phyloP scores from a whole-genome alignment of 2,329 filamentous ascomycete species.

The Tolypocladium paradoxum region DNA sequence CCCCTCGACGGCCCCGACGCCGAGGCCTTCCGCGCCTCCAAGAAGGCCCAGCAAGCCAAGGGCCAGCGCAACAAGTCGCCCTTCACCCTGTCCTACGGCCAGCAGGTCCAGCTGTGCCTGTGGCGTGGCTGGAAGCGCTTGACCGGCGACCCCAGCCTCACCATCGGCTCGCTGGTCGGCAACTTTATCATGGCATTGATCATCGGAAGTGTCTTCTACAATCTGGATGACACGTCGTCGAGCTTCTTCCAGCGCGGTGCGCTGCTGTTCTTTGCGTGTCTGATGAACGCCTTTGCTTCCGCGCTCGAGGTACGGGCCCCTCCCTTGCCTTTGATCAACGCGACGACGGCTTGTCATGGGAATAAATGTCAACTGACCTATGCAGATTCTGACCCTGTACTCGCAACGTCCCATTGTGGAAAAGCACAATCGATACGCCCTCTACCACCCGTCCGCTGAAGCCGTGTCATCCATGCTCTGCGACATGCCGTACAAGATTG shows the following conservation, averaged over 20 bases:
- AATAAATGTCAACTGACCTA: background rate
- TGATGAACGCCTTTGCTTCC: slow-evolving; percentile 76
- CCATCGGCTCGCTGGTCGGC: slow-evolving; percentile 55
- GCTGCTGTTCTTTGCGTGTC: slow-evolving; percentile 76
- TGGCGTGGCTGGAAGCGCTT: slow-evolving; percentile 72
- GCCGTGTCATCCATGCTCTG: slow-evolving; percentile 78
- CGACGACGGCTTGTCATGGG: background rate
- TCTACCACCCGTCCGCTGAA: slow-evolving; percentile 85
- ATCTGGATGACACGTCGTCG: slow-evolving; percentile 50
- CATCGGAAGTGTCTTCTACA: slow-evolving; percentile 71
- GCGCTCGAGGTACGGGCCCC: slow-evolving; percentile 51
- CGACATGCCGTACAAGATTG: slow-evolving; percentile 69
- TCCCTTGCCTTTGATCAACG: background rate
- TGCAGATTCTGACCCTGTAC: slow-evolving; percentile 69
- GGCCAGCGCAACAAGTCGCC: slow-evolving; percentile 59
- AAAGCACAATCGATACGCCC: slow-evolving; percentile 75
- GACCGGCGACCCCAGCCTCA: slow-evolving; percentile 64
- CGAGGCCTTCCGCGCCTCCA: slow-evolving; percentile 43
- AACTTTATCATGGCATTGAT: slow-evolving; percentile 71
- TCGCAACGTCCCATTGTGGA: slow-evolving; percentile 86
- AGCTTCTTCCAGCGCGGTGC: slow-evolving; percentile 74
- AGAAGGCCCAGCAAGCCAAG: slow-evolving; percentile 44
- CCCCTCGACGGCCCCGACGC: slow-evolving; percentile 46
- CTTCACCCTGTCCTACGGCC: slow-evolving; percentile 66
- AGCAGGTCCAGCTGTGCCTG: slow-evolving; percentile 71